Conservation (phyloP, 208 protist genomes). For the Acanthamoeba royreba region DNA sequence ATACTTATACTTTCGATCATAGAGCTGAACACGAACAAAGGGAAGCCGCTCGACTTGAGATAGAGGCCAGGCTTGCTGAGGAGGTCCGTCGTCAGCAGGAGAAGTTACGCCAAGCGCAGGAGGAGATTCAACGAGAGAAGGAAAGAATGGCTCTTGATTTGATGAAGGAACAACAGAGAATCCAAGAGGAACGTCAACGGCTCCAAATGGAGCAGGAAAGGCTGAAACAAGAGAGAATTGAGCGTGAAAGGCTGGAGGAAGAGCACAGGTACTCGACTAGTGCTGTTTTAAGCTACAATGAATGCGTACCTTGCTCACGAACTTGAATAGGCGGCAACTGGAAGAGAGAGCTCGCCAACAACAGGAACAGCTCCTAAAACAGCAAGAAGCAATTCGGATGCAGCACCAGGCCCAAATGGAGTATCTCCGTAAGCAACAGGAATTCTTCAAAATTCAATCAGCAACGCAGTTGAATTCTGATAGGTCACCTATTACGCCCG, state of each 20-base stretch:
- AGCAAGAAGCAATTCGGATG: background rate
- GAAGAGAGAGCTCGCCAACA: background rate
- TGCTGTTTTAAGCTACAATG: background rate
- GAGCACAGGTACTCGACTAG: no score
- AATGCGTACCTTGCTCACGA: background rate
- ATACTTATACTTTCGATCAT: no score
- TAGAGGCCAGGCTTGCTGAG: background rate
- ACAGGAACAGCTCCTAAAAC: background rate
- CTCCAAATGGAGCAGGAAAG: background rate
- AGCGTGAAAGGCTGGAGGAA: background rate
- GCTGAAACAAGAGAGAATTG: background rate
- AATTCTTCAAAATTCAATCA: background rate
- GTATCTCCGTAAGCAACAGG: background rate
- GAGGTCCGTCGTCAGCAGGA: conserved; percentile 18
- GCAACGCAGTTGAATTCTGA: background rate
- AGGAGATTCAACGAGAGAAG: background rate
- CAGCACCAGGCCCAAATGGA: background rate
- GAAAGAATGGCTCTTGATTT: background rate
- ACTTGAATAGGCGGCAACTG: background rate
- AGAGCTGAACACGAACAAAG: no score
- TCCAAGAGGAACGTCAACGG: background rate
- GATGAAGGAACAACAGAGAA: background rate
- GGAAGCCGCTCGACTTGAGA: no score
- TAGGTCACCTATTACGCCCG: no score
- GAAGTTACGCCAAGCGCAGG: background rate